Evolutionary conservation across 2,329 filamentous ascomycete genomes (phyloP).

Genomic region (Elsinoe necatrix): DNA sequence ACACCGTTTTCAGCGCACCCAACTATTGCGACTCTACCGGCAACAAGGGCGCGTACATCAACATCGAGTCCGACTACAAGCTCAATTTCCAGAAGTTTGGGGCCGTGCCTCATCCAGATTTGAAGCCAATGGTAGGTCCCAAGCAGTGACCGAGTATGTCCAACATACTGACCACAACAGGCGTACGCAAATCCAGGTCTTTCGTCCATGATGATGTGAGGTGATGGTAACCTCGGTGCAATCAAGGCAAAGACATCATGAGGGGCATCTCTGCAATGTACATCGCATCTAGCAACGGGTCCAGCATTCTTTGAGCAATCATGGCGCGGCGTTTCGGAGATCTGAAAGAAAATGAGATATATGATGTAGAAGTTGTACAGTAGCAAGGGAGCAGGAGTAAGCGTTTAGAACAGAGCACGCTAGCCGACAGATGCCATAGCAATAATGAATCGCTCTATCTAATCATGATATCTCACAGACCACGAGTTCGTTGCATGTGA

Average conservation of each 20-base stretch:
- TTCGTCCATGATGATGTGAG: slow-evolving; percentile 55
- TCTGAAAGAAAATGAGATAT: not conserved
- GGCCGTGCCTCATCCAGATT: slow-evolving; percentile 89
- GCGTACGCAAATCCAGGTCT: slow-evolving; percentile 79
- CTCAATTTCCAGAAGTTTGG: slow-evolving; percentile 90
- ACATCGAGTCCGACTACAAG: slow-evolving; percentile 85
- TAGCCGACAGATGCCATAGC: not conserved
- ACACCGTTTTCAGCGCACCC: slow-evolving; percentile 96
- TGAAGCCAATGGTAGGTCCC: slow-evolving; percentile 69
- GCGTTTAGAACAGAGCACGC: not conserved
- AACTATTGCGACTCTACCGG: slow-evolving; percentile 97
- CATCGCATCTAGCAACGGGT: slow-evolving; percentile 8
- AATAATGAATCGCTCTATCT: not conserved
- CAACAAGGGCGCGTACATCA: slow-evolving; percentile 98
- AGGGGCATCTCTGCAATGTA: not conserved
- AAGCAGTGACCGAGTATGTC: too few relatives aligned
- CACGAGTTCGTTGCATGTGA: slow-evolving; percentile 8
- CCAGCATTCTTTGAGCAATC: slow-evolving; percentile 5
- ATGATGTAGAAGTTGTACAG: slow-evolving; percentile 1
- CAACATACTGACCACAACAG: slow-evolving; percentile 36
- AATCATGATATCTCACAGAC: not conserved
- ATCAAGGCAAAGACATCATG: not conserved
- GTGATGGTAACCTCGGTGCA: not conserved
- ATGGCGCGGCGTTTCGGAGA: slow-evolving; percentile 14
- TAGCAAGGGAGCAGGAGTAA: not conserved